Evolutionary conservation across 495 filamentous ascomycete species (phyloP), one percentile per base, ranked within the genome.

Genomic region (Penicillium paradoxum): DNA sequence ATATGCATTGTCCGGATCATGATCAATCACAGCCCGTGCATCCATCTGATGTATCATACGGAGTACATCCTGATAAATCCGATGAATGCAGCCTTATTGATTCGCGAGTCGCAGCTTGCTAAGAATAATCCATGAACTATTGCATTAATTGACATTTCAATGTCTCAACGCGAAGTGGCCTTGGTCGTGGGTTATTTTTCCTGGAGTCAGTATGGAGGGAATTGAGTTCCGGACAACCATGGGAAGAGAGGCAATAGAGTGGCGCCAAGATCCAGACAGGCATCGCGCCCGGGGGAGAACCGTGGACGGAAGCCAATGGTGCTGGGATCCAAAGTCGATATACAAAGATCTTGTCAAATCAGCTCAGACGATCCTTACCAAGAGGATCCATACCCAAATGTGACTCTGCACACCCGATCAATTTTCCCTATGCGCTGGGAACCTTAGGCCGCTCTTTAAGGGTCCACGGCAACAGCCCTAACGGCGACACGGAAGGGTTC

Each of bases 21-120:
- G 54, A 54, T 60, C 53, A 52, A 53, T 58, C 60, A 60, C 54
- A 53, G 43, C 48, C 57, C 45, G 53, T 57, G 59, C 47, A 33
- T 53, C n/a, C 32, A 39, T 54, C 41, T 45, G 58, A 61, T 47
- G 14, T 33, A 43, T 61, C 58, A 58, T 57, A 48, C 58, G 22
- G 30, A n/a, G 34, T 27, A 3, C 24, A 27, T 3, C 24, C 24
- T 34, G 34, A 15, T 10, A 25, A 43, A 43, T 10, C 32, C 24
- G 18, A 37, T 30, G 32, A 14, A 25, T 34, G 14, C 38, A 51
- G 38, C 38, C 39, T 51, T 50, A 22, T 4, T 25, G 37, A 22
- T 32, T n/a, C 21, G n/a, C 38, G 18, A 33, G 21, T 33, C 7
- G 13, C 21, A 17, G 3, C 37, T 38, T 39, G n/a, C 33, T 17